Base-by-base conservation (phyloP, 768 basidiomycete genomes). In the Podaxis carcinomalis region DNA sequence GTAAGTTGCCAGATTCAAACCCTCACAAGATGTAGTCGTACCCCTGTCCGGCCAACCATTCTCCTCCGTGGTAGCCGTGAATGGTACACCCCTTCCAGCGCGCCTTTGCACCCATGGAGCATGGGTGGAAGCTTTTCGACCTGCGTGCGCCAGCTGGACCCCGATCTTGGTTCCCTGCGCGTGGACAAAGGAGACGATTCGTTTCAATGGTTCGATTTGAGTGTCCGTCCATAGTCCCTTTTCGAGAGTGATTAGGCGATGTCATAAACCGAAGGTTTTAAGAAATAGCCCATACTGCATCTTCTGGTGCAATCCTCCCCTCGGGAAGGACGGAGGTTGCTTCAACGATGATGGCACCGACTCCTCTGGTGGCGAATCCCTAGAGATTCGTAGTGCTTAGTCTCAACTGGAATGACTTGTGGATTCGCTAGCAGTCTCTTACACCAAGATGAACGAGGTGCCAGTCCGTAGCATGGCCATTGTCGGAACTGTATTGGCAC, bases 401-500 rank as follows among this genome's bases (percentile, higher is more conserved):
- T 10, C 3, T 49, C 47, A 25, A 16, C 5, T 4, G 25, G 23
- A 9, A 11, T 21, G 7, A 21, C 3, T 13, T 1, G 21, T 19
- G 3, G 13, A 21, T 9, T 4, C 5, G 19, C 84, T 9, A 32
- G 7, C 2, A 32, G 32, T 32, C 32, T 32, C 32, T 3, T 63
- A 84, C 83, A 1, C 89, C 89, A 36, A 90, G 78, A 68, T 93
- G 90, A 16, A 92, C 89, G 3, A 93, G 72, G 70, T 94, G 93
- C 86, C 88, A 93, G 63, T 92, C 88, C 1, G 91, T 92, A 3
- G 86, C 84, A 66, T 89, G 85, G 0, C 92, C 92, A 55, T 86
- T 74, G 49, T 89, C 82, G 7, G 85, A 78, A 60, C 86, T 88
- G 74, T 93, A 94, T 72, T 88, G 86, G 70, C 92, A 93, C 91